A percentile compares a stretch with the other conserved stretches of the same genome.
phyloP scores from a whole-genome alignment of 2,329 filamentous ascomycete genomes.

The Ophiostoma perfectum region DNA sequence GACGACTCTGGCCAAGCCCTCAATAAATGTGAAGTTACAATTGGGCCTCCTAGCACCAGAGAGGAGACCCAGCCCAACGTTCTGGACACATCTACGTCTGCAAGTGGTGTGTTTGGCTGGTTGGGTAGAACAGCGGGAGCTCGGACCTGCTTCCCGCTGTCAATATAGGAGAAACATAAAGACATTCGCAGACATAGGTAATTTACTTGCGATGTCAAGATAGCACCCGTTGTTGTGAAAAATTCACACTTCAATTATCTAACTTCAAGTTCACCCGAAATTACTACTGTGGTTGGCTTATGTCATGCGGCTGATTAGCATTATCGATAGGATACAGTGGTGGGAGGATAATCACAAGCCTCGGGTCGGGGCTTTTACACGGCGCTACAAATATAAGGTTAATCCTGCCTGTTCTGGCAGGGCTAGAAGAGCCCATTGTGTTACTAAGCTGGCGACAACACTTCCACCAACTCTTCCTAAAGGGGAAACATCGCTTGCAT shows the following conservation, averaged over 20 bases:
- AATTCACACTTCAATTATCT: background rate
- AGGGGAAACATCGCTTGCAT: constrained; percentile 11
- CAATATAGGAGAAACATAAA: too few species aligned
- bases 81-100: too few species aligned
- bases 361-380: background rate
- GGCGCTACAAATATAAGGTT: background rate
- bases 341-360: background rate
- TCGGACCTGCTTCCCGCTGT: too few species aligned
- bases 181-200: too few species aligned
- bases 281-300: background rate
- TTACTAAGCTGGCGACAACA: background rate
- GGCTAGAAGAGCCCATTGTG: background rate
- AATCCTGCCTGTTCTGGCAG: background rate
- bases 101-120: too few species aligned
- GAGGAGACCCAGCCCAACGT: too few species aligned
- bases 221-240: background rate
- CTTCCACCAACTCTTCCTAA: background rate
- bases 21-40: too few species aligned
- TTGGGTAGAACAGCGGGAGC: too few species aligned
- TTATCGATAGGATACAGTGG: background rate
- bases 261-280: background rate
- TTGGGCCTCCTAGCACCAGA: too few species aligned
- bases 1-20: too few species aligned
- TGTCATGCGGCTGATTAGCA: background rate
- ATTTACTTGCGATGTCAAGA: too few species aligned